Percentiles rank a stretch among this genome's conserved stretches.
These are phyloP conservation scores for Nymphaea thermarum DNA, from an alignment of 164 flowering plant genomes.

Conservation along the genomic window DNA sequence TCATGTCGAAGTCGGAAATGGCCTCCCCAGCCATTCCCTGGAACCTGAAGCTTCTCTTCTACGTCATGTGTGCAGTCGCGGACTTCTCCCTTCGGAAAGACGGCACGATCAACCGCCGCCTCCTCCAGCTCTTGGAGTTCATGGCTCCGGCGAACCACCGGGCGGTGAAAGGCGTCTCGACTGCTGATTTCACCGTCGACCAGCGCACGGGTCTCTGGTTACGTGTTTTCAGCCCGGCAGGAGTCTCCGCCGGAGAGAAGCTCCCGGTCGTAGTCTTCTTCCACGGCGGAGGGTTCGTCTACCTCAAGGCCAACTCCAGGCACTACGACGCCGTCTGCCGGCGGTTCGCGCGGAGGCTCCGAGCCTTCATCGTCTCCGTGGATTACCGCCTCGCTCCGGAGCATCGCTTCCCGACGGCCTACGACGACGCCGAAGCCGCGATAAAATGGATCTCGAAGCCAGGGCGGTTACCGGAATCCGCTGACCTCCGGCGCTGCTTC, in stretches of 20 bases:
- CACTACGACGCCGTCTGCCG: conserved; percentile 13
- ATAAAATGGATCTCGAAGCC: conserved; percentile 5
- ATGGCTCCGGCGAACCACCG: conserved; percentile 2
- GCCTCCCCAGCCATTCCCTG: conserved; percentile 6
- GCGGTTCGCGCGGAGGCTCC: conserved; percentile 8
- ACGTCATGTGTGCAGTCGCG: not conserved
- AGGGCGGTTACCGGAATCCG: conserved; percentile 8
- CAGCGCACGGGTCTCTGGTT: conserved; percentile 21
- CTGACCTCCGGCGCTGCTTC: conserved; percentile 19
- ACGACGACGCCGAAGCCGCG: conserved; percentile 26
- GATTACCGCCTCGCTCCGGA: conserved; percentile 31
- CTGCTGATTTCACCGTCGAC: conserved; percentile 16
- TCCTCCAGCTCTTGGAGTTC: conserved; percentile 11
- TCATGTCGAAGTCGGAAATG: not conserved
- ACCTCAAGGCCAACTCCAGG: conserved; percentile 6
- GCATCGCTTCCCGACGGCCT: conserved; percentile 16
- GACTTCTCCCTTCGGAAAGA: conserved; percentile 12
- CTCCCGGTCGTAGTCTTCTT: conserved; percentile 22
- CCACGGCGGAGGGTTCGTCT: conserved; percentile 20
- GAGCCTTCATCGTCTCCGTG: conserved; percentile 26
- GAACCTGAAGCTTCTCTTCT: conserved; percentile 2
- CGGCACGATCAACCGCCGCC: conserved; percentile 17
- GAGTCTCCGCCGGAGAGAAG: not conserved
- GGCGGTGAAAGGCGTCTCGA: conserved; percentile 8
- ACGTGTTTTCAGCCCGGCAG: conserved; percentile 19